phyloP scores from a whole-genome alignment of 1,284 basidiomycete species.

The Nidula niveotomentosa region DNA sequence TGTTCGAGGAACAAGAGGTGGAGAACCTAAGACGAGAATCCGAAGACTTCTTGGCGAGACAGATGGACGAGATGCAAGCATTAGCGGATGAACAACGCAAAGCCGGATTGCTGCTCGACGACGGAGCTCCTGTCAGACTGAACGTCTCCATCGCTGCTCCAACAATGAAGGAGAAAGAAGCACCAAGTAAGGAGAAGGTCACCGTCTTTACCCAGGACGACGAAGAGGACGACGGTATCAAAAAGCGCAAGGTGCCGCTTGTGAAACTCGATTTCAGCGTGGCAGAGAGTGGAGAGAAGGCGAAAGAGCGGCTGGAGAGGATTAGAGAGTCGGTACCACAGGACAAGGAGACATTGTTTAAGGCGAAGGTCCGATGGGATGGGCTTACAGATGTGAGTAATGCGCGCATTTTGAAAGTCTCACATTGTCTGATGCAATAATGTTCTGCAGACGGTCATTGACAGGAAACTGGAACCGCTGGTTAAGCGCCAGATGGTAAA shows the following conservation, averaged over 20 bases:
- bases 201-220: slow-evolving; percentile 75
- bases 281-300: slow-evolving; percentile 73
- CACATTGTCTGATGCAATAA: background rate
- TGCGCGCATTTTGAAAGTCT: background rate
- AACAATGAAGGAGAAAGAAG: slow-evolving; percentile 44
- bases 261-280: slow-evolving; percentile 86
- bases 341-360: slow-evolving; percentile 76
- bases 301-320: slow-evolving; percentile 74
- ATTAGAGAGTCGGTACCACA: slow-evolving; percentile 70
- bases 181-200: slow-evolving; percentile 47
- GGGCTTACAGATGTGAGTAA: slow-evolving; percentile 76
- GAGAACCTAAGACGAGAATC: slow-evolving; percentile 84
- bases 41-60: slow-evolving; percentile 83
- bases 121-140: slow-evolving; percentile 84
- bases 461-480: slow-evolving; percentile 79
- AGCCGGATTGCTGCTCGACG: slow-evolving; percentile 86
- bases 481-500: slow-evolving; percentile 79
- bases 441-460: slow-evolving; percentile 62
- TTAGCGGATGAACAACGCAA: slow-evolving; percentile 86
- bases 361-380: slow-evolving; percentile 83
- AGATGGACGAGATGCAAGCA: slow-evolving; percentile 90
- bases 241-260: slow-evolving; percentile 78
- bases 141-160: slow-evolving; percentile 65
- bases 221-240: slow-evolving; percentile 80
- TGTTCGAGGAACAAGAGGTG: slow-evolving; percentile 80